A percentile compares a stretch with the other conserved stretches of the same genome.
These are phyloP conservation scores for Teratosphaeria zuluensis DNA, from an alignment of 2,329 filamentous ascomycete genomes.

Conservation along the genomic window DNA sequence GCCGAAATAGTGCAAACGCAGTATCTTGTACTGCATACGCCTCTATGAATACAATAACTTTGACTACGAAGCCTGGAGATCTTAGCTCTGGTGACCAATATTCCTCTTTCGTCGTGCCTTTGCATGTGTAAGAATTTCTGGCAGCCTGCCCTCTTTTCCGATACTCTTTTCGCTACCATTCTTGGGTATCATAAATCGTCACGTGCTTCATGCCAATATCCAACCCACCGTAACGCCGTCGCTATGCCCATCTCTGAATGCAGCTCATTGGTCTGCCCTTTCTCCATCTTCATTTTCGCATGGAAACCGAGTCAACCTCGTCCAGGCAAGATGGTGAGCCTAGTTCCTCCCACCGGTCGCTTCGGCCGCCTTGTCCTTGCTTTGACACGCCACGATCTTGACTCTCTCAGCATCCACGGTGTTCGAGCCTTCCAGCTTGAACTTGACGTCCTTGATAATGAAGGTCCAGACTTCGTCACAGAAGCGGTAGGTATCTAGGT, in stretches of 20 bases:
- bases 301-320: no score
- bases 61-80: background rate
- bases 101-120: background rate
- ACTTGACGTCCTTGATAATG: constrained; percentile 95
- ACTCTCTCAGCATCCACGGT: constrained; percentile 78
- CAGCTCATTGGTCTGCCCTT: background rate
- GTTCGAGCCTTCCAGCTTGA: constrained; percentile 71
- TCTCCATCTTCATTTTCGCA: no score
- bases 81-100: background rate
- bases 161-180: background rate
- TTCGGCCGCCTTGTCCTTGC: constrained; percentile 54
- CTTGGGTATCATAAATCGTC: constrained; percentile 5
- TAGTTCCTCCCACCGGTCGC: constrained; percentile 15
- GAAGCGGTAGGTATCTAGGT: constrained; percentile 96
- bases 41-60: background rate
- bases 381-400: constrained; percentile 95
- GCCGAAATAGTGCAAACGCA: no score
- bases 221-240: background rate
- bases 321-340: background rate
- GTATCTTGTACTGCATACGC: no score
- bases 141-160: background rate
- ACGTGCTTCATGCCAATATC: background rate
- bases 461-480: constrained; percentile 99
- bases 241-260: background rate
- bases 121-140: background rate